Evolutionary conservation across 805 yeast genomes (phyloP).

Genomic region (Komagataella kurtzmanii): DNA sequence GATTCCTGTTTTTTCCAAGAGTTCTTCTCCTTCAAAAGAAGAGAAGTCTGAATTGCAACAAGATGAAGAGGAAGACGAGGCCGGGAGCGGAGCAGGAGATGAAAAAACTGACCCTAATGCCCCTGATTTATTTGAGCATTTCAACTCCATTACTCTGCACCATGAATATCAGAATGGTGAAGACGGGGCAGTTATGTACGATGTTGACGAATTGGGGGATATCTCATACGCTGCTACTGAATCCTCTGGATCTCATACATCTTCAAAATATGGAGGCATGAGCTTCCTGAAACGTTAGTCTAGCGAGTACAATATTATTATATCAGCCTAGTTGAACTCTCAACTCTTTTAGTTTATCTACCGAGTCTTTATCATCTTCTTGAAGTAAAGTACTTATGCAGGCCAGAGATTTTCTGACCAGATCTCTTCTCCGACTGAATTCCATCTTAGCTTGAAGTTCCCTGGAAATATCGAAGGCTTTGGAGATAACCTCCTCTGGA

Average conservation of each 20-base stretch:
- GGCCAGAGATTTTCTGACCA: neutral
- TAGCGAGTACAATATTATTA: neutral
- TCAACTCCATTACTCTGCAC: constrained; percentile 76
- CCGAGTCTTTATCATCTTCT: neutral
- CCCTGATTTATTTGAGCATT: constrained; percentile 69
- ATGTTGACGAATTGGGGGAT: constrained; percentile 32
- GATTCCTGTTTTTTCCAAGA: constrained; percentile 57
- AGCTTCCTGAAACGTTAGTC: constrained; percentile 2
- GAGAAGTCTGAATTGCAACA: neutral
- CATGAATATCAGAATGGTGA: constrained; percentile 44
- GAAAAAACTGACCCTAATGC: neutral
- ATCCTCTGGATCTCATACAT: neutral
- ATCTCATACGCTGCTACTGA: constrained; percentile 41
- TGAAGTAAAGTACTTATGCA: neutral
- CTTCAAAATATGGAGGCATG: neutral
- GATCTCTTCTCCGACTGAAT: neutral
- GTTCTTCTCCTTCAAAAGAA: neutral
- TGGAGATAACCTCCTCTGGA: constrained; percentile 27
- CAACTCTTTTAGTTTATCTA: neutral
- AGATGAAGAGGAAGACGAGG: neutral
- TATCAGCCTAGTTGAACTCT: neutral
- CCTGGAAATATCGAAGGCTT: constrained; percentile 26
- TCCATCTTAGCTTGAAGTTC: constrained; percentile 10
- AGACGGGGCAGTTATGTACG: constrained; percentile 34
- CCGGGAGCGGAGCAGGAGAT: neutral